Percentiles rank a stretch among this genome's conserved stretches.
These are phyloP conservation scores for Penicillium ochrochloron DNA, from an alignment of 495 filamentous ascomycete genomes.

Conservation along the genomic window DNA sequence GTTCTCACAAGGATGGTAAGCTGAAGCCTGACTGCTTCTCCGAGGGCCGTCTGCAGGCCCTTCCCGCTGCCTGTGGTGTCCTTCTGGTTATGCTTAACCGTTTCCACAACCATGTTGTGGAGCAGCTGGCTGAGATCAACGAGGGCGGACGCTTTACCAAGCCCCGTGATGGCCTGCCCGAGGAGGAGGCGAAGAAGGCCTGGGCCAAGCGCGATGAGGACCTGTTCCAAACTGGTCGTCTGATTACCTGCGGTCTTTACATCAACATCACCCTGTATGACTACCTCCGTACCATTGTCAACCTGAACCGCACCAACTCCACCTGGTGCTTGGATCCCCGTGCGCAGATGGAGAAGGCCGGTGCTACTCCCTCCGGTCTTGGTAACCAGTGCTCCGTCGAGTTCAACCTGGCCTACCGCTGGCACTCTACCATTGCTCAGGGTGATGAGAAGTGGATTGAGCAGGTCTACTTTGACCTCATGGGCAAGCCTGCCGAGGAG, in stretches of 20 bases:
- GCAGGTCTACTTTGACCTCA: slow-evolving; percentile 56
- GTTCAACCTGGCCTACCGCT: slow-evolving; percentile 75
- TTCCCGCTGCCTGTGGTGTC: slow-evolving; percentile 61
- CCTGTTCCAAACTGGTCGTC: slow-evolving; percentile 79
- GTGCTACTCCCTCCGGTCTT: slow-evolving; percentile 65
- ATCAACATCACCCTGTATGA: slow-evolving; percentile 84
- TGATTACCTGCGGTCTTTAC: slow-evolving; percentile 81
- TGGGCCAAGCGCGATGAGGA: slow-evolving; percentile 80
- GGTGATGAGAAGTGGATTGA: slow-evolving; percentile 71
- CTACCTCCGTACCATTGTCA: slow-evolving; percentile 84
- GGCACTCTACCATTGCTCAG: slow-evolving; percentile 67
- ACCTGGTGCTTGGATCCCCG: slow-evolving; percentile 73
- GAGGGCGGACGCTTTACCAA: slow-evolving; percentile 72
- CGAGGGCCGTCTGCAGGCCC: slow-evolving; percentile 58
- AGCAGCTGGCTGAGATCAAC: slow-evolving; percentile 70
- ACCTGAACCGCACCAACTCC: slow-evolving; percentile 74
- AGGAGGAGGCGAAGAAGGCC: slow-evolving; percentile 58
- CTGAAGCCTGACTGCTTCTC: slow-evolving; percentile 63
- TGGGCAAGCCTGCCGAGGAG: slow-evolving; percentile 60
- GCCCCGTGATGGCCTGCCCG: slow-evolving; percentile 51
- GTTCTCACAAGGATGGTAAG: slow-evolving; percentile 60
- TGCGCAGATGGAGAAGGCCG: slow-evolving; percentile 52
- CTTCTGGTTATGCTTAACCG: slow-evolving; percentile 61
- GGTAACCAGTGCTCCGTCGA: slow-evolving; percentile 75
- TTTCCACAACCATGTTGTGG: slow-evolving; percentile 82